Evolutionary conservation across 306 rosid species (phyloP).

Genomic region (Vigna reflexopilosa): DNA sequence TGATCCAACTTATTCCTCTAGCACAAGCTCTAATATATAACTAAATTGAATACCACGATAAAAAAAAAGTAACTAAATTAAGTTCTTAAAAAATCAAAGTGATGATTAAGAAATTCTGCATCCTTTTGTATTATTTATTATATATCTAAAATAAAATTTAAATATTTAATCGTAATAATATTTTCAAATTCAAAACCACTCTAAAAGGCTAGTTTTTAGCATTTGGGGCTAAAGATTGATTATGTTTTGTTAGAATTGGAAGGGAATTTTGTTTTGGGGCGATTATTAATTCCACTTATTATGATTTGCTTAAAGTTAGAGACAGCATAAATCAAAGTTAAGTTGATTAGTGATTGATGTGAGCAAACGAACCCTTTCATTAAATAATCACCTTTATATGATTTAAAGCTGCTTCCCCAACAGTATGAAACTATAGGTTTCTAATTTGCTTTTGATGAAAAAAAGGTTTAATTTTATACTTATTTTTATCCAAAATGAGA

Average conservation of each 20-base stretch:
- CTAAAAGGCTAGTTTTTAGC: too few relatives aligned
- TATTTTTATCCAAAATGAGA: not conserved
- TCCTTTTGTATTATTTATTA: too few relatives aligned
- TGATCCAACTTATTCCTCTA: too few relatives aligned
- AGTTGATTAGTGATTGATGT: slow-evolving; percentile 19
- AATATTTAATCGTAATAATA: too few relatives aligned
- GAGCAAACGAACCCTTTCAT: slow-evolving; percentile 7
- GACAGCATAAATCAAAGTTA: slow-evolving; percentile 34
- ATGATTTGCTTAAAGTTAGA: slow-evolving; percentile 14
- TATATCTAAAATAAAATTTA: too few relatives aligned
- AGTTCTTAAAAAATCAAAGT: too few relatives aligned
- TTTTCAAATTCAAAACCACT: too few relatives aligned
- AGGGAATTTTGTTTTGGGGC: not conserved
- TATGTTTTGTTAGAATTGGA: not conserved
- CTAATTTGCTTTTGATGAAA: not conserved
- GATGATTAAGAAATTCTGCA: too few relatives aligned
- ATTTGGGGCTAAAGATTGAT: too few relatives aligned
- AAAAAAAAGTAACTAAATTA: too few relatives aligned
- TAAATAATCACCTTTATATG: slow-evolving; percentile 9
- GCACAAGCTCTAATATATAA: too few relatives aligned
- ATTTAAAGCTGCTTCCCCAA: slow-evolving; percentile 10
- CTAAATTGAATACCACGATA: too few relatives aligned
- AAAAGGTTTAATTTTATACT: not conserved
- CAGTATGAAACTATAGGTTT: not conserved
- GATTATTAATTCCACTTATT: not conserved